phyloP scores from a whole-genome alignment of 495 filamentous ascomycete species.

The Hyaloscypha finlandica region DNA sequence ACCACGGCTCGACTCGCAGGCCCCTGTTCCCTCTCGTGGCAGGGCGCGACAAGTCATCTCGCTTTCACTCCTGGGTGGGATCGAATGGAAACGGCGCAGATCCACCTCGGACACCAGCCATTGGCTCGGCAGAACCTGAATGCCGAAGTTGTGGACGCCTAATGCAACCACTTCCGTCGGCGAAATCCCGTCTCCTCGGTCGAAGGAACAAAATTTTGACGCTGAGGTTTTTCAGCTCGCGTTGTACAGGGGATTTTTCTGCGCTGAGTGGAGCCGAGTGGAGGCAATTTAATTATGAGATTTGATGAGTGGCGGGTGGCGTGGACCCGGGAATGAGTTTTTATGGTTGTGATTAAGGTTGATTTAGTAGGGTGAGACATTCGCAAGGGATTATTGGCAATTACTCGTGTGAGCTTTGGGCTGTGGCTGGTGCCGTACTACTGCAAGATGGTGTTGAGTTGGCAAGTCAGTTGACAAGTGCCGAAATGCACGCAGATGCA shows the following conservation, averaged over 20 bases:
- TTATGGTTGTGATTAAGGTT: slow-evolving; percentile 3
- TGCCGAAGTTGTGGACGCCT: not conserved
- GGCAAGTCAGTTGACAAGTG: not conserved
- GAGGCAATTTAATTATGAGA: not conserved
- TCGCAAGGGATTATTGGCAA: not conserved
- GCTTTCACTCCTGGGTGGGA: not conserved
- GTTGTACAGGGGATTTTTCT: too few relatives aligned
- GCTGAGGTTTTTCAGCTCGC: not conserved
- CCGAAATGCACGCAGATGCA: not conserved
- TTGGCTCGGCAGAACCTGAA: not conserved
- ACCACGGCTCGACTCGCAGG: not conserved
- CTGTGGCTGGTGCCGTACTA: not conserved
- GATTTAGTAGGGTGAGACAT: not conserved
- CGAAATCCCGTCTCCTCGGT: too few relatives aligned
- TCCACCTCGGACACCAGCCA: not conserved
- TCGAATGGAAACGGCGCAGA: not conserved
- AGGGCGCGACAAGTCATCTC: not conserved
- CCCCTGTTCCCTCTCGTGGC: not conserved
- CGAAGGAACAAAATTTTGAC: not conserved
- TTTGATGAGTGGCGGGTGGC: not conserved
- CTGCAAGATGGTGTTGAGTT: too few relatives aligned
- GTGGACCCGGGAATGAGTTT: not conserved
- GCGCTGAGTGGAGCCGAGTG: not conserved
- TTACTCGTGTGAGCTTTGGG: not conserved
- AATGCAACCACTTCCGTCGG: not conserved